Conservation (phyloP, 768 basidiomycete genomes). For the Boletus sp. region DNA sequence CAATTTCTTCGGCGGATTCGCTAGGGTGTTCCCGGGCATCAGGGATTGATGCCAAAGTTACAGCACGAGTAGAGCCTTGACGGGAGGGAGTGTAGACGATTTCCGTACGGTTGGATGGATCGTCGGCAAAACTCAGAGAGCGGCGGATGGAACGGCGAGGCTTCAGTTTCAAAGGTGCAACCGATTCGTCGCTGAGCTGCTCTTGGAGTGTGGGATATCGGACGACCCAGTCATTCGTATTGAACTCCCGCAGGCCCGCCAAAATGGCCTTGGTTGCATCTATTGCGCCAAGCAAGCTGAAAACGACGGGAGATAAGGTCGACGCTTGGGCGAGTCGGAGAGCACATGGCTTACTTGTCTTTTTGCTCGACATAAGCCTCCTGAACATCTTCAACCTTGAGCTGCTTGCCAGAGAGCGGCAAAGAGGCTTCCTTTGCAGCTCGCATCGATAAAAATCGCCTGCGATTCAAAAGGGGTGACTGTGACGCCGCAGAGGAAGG, state of each 20-base stretch:
- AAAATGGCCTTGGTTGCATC: slow-evolving; percentile 69
- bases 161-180: slow-evolving; percentile 28
- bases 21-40: slow-evolving; percentile 41
- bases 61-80: slow-evolving; percentile 51
- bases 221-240: slow-evolving; percentile 83
- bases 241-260: slow-evolving; percentile 72
- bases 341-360: slow-evolving; percentile 55
- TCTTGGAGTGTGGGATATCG: slow-evolving; percentile 79
- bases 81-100: slow-evolving; percentile 56
- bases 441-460: slow-evolving; percentile 15
- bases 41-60: slow-evolving; percentile 54
- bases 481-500: neutral
- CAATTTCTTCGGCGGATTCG: slow-evolving; percentile 14
- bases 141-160: slow-evolving; percentile 51
- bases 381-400: slow-evolving; percentile 71
- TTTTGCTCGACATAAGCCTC: slow-evolving; percentile 73
- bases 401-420: slow-evolving; percentile 22
- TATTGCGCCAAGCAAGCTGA: slow-evolving; percentile 66
- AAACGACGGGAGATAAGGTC: neutral
- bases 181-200: slow-evolving; percentile 32
- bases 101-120: slow-evolving; percentile 64
- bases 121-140: slow-evolving; percentile 83
- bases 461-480: neutral
- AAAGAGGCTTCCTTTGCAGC: slow-evolving; percentile 11
- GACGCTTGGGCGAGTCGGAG: neutral